Conservation (phyloP, 148 eudicot genomes). For the Dysphania ambrosioides region DNA sequence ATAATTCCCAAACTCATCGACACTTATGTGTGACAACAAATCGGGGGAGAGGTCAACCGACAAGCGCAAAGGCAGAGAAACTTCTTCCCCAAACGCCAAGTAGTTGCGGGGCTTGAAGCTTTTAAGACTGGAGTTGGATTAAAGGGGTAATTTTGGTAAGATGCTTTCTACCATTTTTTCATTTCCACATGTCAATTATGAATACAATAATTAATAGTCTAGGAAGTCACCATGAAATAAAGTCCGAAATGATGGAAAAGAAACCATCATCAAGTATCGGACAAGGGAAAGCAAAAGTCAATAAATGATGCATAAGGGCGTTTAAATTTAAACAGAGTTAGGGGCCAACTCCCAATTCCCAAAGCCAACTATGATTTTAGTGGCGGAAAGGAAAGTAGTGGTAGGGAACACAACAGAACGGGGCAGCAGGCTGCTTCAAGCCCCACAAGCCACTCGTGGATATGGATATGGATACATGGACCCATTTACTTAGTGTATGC, state of each 20-base stretch:
- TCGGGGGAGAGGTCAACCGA: not conserved
- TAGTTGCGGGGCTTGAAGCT: no score
- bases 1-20: not conserved
- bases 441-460: slow-evolving; percentile 37
- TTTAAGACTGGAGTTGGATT: no score
- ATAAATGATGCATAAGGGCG: slow-evolving; percentile 18
- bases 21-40: not conserved
- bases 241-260: slow-evolving; percentile 14
- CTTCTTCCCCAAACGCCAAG: no score
- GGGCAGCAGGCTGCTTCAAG: slow-evolving; percentile 8
- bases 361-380: slow-evolving; percentile 23
- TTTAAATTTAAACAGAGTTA: not conserved
- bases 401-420: slow-evolving; percentile 25
- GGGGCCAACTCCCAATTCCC: slow-evolving; percentile 1
- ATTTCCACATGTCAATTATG: no score
- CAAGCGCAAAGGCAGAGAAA: no score
- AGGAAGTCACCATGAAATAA: not conserved
- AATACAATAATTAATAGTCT: no score
- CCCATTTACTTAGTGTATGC: slow-evolving; percentile 16
- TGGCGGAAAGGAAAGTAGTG: slow-evolving; percentile 32
- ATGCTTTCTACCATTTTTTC: no score
- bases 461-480: slow-evolving; percentile 13
- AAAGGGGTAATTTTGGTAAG: no score
- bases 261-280: not conserved
- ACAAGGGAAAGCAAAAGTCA: slow-evolving; percentile 31